Evolutionary conservation across 495 filamentous ascomycete genomes (phyloP).

Genomic region (Podospora pseudocomata): DNA sequence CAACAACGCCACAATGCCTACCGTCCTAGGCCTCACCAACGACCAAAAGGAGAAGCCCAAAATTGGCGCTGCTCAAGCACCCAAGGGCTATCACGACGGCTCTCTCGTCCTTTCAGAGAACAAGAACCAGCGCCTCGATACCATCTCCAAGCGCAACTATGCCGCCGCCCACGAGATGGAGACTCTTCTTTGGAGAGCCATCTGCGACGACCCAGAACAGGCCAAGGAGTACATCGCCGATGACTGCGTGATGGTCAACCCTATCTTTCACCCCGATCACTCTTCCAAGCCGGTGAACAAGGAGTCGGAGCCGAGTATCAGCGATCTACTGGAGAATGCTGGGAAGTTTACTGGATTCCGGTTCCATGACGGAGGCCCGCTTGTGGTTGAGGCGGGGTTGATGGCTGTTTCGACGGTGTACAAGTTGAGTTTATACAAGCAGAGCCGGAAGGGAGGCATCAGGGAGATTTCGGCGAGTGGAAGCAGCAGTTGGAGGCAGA

Average conservation of each 20-base stretch:
- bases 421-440: conserved; percentile 28
- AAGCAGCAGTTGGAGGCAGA: conserved; percentile 33
- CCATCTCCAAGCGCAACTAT: conserved; percentile 40
- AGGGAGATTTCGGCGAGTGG: conserved; percentile 29
- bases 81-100: conserved; percentile 11
- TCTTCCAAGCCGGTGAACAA: conserved; percentile 23
- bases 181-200: conserved; percentile 35
- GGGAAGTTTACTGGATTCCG: conserved; percentile 26
- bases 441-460: conserved; percentile 19
- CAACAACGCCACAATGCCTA: conserved; percentile 18
- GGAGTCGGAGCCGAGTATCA: conserved; percentile 25
- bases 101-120: conserved; percentile 23
- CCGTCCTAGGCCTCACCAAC: conserved; percentile 30
- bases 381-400: conserved; percentile 36
- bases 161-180: conserved; percentile 34
- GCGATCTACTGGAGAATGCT: conserved; percentile 23
- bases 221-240: conserved; percentile 35
- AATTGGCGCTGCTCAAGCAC: not conserved
- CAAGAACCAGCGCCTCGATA: conserved; percentile 31
- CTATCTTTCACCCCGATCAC: conserved; percentile 21
- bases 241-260: conserved; percentile 40
- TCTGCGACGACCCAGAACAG: conserved; percentile 33
- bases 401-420: conserved; percentile 36
- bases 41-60: conserved; percentile 12
- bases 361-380: conserved; percentile 27